Conservation (phyloP, 1,284 basidiomycete species). For the Cutaneotrichosporon dermatis region DNA sequence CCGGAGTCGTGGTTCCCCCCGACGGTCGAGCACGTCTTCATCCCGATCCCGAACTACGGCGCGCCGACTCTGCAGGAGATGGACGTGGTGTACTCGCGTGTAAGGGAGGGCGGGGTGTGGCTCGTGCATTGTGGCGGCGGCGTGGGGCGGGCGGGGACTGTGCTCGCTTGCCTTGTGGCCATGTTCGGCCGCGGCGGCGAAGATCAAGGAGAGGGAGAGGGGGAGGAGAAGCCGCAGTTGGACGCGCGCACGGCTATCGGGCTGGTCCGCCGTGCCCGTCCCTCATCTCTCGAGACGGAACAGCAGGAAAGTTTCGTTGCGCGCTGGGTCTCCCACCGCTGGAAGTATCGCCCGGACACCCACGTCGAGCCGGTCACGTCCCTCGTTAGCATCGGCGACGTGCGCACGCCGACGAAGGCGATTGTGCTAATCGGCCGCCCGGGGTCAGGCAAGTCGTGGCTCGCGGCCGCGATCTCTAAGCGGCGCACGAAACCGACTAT, state of each 20-base stretch:
- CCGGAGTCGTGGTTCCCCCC: no score
- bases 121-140: slow-evolving; percentile 63
- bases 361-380: slow-evolving; percentile 10
- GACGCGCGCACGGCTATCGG: slow-evolving; percentile 54
- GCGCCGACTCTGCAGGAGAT: slow-evolving; percentile 21
- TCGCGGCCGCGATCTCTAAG: slow-evolving; percentile 53
- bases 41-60: no score
- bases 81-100: slow-evolving; percentile 55
- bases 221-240: slow-evolving; percentile 50
- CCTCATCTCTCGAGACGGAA: slow-evolving; percentile 57
- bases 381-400: slow-evolving; percentile 52
- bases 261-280: slow-evolving; percentile 53
- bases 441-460: slow-evolving; percentile 60
- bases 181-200: slow-evolving; percentile 52
- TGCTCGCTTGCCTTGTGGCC: slow-evolving; percentile 59
- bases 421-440: slow-evolving; percentile 59
- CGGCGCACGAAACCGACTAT: slow-evolving; percentile 47
- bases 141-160: slow-evolving; percentile 60
- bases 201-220: neutral
- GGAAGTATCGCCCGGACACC: slow-evolving; percentile 47
- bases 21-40: no score
- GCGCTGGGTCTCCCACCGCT: slow-evolving; percentile 58
- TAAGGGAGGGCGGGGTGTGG: slow-evolving; percentile 52
- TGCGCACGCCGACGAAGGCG: neutral
- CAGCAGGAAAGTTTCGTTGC: slow-evolving; percentile 58